phyloP scores from a whole-genome alignment of 2,329 filamentous ascomycete species.

The Seiridium unicorne region DNA sequence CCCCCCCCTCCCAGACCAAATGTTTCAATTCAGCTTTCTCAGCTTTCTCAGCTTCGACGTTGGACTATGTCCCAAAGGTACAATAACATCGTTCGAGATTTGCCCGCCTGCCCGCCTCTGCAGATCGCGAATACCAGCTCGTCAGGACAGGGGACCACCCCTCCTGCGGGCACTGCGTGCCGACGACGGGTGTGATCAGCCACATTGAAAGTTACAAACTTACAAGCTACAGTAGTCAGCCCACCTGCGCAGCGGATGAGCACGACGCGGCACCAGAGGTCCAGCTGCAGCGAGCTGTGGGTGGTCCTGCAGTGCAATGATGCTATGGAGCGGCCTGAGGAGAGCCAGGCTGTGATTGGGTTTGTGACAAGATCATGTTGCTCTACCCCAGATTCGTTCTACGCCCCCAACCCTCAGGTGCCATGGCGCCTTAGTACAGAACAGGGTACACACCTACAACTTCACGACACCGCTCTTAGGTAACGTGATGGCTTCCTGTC shows the following conservation, averaged over 20 bases:
- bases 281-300: constrained; percentile 4
- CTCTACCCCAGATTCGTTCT: constrained; percentile 5
- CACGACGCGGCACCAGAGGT: constrained; percentile 1
- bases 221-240: no score
- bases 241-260: not conserved
- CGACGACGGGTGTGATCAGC: not conserved
- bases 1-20: not conserved
- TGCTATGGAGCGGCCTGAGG: not conserved
- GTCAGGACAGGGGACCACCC: not conserved
- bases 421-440: not conserved
- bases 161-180: not conserved
- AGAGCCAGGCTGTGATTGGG: not conserved
- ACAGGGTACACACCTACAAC: not conserved
- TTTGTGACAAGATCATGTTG: not conserved
- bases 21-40: not conserved
- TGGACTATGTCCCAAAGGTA: not conserved
- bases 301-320: not conserved
- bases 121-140: not conserved
- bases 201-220: constrained; percentile 1
- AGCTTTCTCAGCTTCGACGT: not conserved
- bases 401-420: not conserved
- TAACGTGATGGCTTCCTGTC: no score
- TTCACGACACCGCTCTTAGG: not conserved
- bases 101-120: not conserved
- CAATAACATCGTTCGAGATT: not conserved